Evolutionary conservation across 139 green algal species (phyloP).

Genomic region (Coelastrella sp.): DNA sequence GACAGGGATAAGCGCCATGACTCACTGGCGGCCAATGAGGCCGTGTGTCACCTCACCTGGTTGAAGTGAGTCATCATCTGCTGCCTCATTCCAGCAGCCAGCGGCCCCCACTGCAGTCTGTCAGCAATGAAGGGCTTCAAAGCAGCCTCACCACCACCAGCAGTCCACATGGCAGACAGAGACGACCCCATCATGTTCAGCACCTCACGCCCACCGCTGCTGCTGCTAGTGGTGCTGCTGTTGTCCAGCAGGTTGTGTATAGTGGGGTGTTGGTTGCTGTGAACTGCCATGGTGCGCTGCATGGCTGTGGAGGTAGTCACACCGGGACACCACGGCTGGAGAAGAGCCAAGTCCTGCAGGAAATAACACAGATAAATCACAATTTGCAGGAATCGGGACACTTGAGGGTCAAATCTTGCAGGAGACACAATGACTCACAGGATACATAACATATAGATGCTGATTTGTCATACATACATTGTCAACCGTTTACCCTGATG

Average conservation of each 20-base stretch:
- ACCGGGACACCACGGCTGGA: slow-evolving; percentile 37
- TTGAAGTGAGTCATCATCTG: not conserved
- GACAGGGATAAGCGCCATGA: not conserved
- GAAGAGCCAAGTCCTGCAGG: slow-evolving; percentile 28
- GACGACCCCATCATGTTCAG: slow-evolving; percentile 14
- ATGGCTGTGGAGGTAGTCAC: slow-evolving; percentile 11
- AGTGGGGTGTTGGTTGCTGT: slow-evolving; percentile 12
- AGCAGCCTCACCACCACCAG: not conserved
- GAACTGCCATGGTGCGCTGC: slow-evolving; percentile 40
- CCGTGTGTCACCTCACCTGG: not conserved
- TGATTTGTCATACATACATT: too few relatives aligned
- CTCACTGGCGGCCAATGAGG: not conserved
- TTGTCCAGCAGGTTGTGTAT: not conserved
- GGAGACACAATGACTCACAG: not conserved
- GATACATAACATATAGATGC: too few relatives aligned
- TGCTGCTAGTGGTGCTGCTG: slow-evolving; percentile 6
- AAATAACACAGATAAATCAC: not conserved
- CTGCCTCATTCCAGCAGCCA: not conserved
- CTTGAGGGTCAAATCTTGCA: too few relatives aligned
- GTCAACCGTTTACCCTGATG: too few relatives aligned
- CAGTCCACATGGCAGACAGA: not conserved
- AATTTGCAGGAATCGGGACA: not conserved
- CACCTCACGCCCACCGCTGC: slow-evolving; percentile 27
- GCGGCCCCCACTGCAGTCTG: not conserved
- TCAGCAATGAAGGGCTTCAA: slow-evolving; percentile 35